Evolutionary conservation across 2,329 filamentous ascomycete genomes (phyloP).

Genomic region (Aspergillus fumigatus): DNA sequence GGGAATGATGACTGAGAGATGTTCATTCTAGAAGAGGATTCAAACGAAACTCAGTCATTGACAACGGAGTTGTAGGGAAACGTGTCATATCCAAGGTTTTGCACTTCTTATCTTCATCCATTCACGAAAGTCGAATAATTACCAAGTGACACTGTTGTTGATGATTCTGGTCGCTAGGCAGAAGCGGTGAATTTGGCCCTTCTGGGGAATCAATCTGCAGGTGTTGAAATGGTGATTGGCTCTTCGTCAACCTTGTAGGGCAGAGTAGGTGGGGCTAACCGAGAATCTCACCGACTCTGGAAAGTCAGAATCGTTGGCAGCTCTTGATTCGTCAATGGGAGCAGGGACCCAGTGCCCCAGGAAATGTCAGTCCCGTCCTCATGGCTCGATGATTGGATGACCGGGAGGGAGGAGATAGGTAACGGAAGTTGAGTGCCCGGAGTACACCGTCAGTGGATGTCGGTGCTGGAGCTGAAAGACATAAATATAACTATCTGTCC

Average conservation of each 20-base stretch:
- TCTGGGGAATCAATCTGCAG: constrained; percentile 1
- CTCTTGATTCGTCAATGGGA: constrained; percentile 10
- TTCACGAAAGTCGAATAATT: not conserved
- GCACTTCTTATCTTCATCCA: not conserved
- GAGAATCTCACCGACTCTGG: constrained; percentile 8
- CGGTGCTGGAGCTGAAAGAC: not conserved
- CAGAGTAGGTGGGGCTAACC: constrained; percentile 5
- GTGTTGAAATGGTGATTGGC: not conserved
- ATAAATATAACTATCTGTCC: constrained; percentile 17
- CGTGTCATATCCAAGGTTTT: not conserved
- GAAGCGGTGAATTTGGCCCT: constrained; percentile 19
- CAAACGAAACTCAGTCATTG: too few relatives aligned
- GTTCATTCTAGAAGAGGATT: too few relatives aligned
- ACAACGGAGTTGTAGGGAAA: not conserved
- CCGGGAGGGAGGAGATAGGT: not conserved
- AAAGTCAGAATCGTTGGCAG: constrained; percentile 9
- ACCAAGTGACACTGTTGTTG: not conserved
- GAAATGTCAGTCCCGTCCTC: not conserved
- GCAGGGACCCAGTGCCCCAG: not conserved
- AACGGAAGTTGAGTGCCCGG: not conserved
- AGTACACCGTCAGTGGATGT: not conserved
- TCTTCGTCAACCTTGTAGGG: constrained; percentile 5
- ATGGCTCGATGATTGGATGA: not conserved
- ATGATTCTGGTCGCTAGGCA: constrained; percentile 6
- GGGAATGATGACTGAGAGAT: not conserved